Conservation (phyloP, 306 rosid genomes). For the Lathyrus oleraceus region DNA sequence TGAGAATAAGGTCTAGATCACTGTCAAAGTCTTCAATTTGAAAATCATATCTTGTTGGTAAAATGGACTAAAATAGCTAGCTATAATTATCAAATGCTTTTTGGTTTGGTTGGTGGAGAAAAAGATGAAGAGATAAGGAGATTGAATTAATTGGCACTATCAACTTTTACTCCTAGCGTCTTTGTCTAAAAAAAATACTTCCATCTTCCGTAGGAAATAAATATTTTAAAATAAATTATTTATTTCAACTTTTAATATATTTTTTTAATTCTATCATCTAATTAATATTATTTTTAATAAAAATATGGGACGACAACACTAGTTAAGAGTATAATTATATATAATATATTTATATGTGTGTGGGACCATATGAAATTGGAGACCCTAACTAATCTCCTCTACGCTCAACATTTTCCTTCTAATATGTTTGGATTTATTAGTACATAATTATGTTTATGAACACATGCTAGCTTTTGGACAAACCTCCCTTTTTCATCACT, state of each 20-base stretch:
- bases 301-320: no score
- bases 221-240: no score
- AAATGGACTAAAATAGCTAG: slow-evolving; percentile 3
- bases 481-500: neutral
- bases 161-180: no score
- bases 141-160: slow-evolving; percentile 33
- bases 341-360: neutral
- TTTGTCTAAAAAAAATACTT: no score
- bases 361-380: neutral
- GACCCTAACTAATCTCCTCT: neutral
- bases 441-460: slow-evolving; percentile 17
- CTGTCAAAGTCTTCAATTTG: slow-evolving; percentile 13
- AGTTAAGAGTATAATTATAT: no score
- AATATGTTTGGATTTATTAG: slow-evolving; percentile 11
- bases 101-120: slow-evolving; percentile 35
- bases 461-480: slow-evolving; percentile 9
- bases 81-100: slow-evolving; percentile 4
- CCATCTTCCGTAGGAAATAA: no score
- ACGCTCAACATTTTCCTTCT: slow-evolving; percentile 27
- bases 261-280: no score
- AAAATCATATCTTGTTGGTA: slow-evolving; percentile 11
- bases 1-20: neutral
- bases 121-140: slow-evolving; percentile 44
- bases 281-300: no score
- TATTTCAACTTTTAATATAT: no score